These are phyloP conservation scores for Angomonas deanei DNA, from an alignment of 208 protist genomes.

Conservation along the genomic window DNA sequence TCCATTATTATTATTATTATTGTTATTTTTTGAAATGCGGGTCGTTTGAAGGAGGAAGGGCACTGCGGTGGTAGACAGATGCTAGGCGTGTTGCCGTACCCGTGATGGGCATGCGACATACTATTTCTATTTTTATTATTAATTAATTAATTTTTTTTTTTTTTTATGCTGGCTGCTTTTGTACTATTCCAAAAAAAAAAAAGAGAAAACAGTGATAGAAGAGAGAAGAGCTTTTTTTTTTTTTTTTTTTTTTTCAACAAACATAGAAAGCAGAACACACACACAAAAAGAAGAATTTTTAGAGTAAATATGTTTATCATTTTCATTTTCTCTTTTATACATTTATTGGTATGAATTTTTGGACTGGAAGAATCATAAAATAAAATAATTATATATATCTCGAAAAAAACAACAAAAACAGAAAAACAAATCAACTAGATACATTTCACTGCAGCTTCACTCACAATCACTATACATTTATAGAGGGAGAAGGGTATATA, in stretches of 20 bases:
- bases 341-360: neutral
- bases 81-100: neutral
- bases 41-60: neutral
- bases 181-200: too few species aligned
- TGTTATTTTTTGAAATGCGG: neutral
- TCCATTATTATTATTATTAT: conserved; percentile 4
- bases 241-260: too few species aligned
- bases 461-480: neutral
- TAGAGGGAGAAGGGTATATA: neutral
- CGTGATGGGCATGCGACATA: too few species aligned
- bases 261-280: too few species aligned
- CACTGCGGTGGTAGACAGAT: neutral
- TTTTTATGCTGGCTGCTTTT: conserved; percentile 1
- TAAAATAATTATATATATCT: neutral
- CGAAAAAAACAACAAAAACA: neutral
- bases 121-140: too few species aligned
- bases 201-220: too few species aligned
- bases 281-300: neutral
- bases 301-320: neutral
- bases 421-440: neutral
- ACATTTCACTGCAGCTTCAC: neutral
- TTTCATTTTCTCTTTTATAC: conserved; percentile 1
- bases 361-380: neutral
- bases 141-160: conserved; percentile 10
- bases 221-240: too few species aligned